Percentiles rank a stretch among this genome's conserved stretches.
Conservation (phyloP, 2,329 filamentous ascomycete species). For the Dothistroma septosporum region DNA sequence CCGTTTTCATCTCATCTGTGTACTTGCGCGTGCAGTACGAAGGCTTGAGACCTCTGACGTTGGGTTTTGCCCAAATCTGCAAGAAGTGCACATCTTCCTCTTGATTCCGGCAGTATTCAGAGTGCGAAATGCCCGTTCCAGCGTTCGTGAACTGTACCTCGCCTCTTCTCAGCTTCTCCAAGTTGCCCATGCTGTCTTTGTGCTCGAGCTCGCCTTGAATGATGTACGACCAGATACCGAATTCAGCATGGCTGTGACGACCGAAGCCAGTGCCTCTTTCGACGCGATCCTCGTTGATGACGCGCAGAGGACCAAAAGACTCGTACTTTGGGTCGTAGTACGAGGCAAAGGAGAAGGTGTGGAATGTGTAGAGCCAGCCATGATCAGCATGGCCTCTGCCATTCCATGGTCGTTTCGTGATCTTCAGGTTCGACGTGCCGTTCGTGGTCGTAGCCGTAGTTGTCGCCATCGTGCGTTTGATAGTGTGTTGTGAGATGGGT, state of each 20-base stretch:
- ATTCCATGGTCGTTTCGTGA: slow-evolving; percentile 68
- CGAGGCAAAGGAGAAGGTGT: slow-evolving; percentile 77
- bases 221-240: slow-evolving; percentile 87
- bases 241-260: slow-evolving; percentile 78
- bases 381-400: slow-evolving; percentile 74
- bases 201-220: slow-evolving; percentile 82
- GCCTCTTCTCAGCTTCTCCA: slow-evolving; percentile 68
- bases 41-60: slow-evolving; percentile 67
- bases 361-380: slow-evolving; percentile 83
- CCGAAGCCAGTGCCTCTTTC: slow-evolving; percentile 71
- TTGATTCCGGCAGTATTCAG: slow-evolving; percentile 73
- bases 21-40: slow-evolving; percentile 74
- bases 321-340: slow-evolving; percentile 65
- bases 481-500: slow-evolving; percentile 11
- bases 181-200: slow-evolving; percentile 73
- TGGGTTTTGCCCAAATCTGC: slow-evolving; percentile 83
- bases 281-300: slow-evolving; percentile 86
- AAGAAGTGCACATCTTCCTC: slow-evolving; percentile 74
- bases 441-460: slow-evolving; percentile 31
- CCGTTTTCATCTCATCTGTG: slow-evolving; percentile 66
- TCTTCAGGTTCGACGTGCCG: slow-evolving; percentile 47
- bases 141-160: slow-evolving; percentile 89
- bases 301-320: slow-evolving; percentile 71
- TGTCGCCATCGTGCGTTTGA: slow-evolving; percentile 38
- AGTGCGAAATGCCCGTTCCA: slow-evolving; percentile 76